A percentile compares a stretch with the other conserved stretches of the same genome.
Conservation (phyloP, 106 monocot species). For the Platanthera guangdongensis region DNA sequence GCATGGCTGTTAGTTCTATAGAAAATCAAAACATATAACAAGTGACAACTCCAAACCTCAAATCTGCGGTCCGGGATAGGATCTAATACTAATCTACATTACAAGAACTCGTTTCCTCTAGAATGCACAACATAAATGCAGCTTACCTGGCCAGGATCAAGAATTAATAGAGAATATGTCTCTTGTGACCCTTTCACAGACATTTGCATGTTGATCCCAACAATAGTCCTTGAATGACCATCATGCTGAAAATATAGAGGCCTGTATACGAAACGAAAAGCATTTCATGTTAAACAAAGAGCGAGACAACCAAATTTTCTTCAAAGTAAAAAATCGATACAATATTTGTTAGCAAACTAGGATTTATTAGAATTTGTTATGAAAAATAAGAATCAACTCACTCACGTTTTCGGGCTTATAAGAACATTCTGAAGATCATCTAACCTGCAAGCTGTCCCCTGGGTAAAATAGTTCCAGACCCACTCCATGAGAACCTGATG, state of each 20-base stretch:
- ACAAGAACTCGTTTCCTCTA: not conserved
- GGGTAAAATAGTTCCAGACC: constrained; percentile 86
- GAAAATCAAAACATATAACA: no score
- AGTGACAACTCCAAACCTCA: no score
- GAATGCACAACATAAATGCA: not conserved
- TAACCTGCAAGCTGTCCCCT: constrained; percentile 12
- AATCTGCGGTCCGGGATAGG: no score
- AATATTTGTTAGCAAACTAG: not conserved
- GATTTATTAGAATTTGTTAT: not conserved
- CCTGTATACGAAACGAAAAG: constrained; percentile 28
- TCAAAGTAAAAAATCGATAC: not conserved
- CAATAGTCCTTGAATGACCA: constrained; percentile 93
- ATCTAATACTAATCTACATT: not conserved
- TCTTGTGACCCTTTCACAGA: constrained; percentile 30
- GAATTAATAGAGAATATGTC: constrained; percentile 58
- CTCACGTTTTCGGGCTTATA: constrained; percentile 80
- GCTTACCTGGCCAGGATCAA: constrained; percentile 81
- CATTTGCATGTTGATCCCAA: constrained; percentile 79
- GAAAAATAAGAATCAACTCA: constrained; percentile 27
- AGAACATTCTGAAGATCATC: constrained; percentile 29
- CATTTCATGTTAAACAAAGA: constrained; percentile 3
- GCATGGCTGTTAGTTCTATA: no score
- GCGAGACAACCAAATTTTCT: not conserved
- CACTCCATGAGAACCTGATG: constrained; percentile 70
- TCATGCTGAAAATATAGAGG: constrained; percentile 95